Conservation (phyloP, 2,329 filamentous ascomycete species). For the Paraphaeosphaeria minitans region DNA sequence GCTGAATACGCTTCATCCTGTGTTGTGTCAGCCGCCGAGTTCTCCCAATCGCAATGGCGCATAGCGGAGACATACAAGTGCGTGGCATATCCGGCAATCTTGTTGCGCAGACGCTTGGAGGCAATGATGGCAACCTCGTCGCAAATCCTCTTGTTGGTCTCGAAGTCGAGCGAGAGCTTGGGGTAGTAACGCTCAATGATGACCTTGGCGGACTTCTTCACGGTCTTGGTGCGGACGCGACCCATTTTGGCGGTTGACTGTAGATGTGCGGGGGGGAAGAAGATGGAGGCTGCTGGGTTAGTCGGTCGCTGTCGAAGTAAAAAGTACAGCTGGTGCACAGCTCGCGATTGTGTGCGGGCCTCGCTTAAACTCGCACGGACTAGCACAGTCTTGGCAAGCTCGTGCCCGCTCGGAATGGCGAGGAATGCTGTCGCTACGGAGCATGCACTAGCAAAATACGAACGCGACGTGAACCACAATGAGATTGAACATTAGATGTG, state of each 20-base stretch:
- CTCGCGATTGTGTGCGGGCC: conserved; percentile 4
- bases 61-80: conserved; percentile 51
- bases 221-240: conserved; percentile 67
- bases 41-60: not conserved
- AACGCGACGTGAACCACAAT: not conserved
- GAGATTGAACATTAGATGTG: not conserved
- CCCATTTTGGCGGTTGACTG: conserved; percentile 54
- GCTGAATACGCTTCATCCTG: conserved; percentile 99
- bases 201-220: conserved; percentile 95
- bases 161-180: conserved; percentile 98
- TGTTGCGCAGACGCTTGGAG: conserved; percentile 99
- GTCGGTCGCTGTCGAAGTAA: conserved; percentile 37
- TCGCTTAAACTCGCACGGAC: not conserved
- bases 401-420: not conserved
- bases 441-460: not conserved
- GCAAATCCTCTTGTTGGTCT: conserved; percentile 99
- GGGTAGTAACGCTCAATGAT: conserved; percentile 90
- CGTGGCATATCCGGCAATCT: conserved; percentile 90
- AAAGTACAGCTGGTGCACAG: not conserved
- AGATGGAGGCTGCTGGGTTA: conserved; percentile 34
- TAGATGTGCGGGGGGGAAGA: conserved; percentile 29
- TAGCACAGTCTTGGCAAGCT: not conserved
- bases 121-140: conserved; percentile 99
- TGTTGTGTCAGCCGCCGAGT: conserved; percentile 51
- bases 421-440: not conserved